These are phyloP conservation scores for Jatropha curcas DNA, from an alignment of 345 rosid species.

Conservation along the genomic window DNA sequence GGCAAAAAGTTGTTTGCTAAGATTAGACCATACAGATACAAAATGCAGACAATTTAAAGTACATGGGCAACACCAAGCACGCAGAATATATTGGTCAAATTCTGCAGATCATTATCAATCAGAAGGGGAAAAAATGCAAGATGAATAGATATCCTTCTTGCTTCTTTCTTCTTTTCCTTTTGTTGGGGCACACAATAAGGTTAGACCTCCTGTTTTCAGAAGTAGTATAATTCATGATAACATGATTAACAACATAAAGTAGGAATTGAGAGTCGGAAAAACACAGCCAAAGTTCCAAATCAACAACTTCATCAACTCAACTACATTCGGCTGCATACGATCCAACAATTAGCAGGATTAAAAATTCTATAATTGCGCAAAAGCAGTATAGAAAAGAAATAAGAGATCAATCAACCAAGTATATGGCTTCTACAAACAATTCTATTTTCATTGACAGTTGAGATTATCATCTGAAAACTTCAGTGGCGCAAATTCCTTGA, in stretches of 20 bases:
- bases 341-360: not conserved
- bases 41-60: not conserved
- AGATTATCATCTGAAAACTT: not conserved
- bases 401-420: slow-evolving; percentile 1
- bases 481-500: not conserved
- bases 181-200: not conserved
- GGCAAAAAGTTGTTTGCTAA: slow-evolving; percentile 9
- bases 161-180: not conserved
- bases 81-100: not conserved
- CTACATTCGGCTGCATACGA: not conserved
- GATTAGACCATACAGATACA: not conserved
- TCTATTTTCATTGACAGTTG: not conserved
- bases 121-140: too few species aligned
- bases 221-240: not conserved
- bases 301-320: too few species aligned
- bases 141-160: not conserved
- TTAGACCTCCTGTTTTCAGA: not conserved
- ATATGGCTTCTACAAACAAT: too few species aligned
- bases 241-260: not conserved
- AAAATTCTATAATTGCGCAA: not conserved
- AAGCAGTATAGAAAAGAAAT: not conserved
- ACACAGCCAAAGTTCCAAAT: not conserved
- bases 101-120: not conserved
- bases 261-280: not conserved
- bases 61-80: not conserved